A percentile compares a stretch with the other conserved stretches of the same genome.
phyloP scores from a whole-genome alignment of 1,139 yeast species.

The Sugiyamaella novakii region DNA sequence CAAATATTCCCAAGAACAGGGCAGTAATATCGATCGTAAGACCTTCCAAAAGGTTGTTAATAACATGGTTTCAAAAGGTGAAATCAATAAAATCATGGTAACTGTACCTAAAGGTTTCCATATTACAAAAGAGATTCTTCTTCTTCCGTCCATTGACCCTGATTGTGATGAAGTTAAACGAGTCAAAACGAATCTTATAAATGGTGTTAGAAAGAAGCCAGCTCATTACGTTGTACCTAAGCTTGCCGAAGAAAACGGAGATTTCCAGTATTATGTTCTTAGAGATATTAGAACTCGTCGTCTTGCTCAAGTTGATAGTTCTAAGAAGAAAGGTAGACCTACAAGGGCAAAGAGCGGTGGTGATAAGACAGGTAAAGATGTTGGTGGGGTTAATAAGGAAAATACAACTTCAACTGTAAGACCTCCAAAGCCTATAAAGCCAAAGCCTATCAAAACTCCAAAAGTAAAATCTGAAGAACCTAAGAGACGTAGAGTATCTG shows the following conservation, averaged over 20 bases:
- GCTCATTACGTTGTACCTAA: not conserved
- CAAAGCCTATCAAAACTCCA: not conserved
- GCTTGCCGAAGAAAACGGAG: constrained; percentile 19
- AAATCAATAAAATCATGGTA: constrained; percentile 30
- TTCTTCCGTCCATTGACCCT: constrained; percentile 27
- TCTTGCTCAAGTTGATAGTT: constrained; percentile 8
- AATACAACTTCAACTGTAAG: not conserved
- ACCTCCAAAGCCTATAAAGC: not conserved
- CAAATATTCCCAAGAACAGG: constrained; percentile 27
- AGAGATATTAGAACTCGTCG: constrained; percentile 10
- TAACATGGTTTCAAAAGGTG: constrained; percentile 28
- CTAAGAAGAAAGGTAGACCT: not conserved
- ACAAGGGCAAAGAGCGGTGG: not conserved
- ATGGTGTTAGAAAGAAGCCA: constrained; percentile 15
- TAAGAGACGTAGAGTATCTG: not conserved
- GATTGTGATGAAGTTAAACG: constrained; percentile 31
- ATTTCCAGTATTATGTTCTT: constrained; percentile 10
- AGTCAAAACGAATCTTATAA: constrained; percentile 27
- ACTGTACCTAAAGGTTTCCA: constrained; percentile 27
- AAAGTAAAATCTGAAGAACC: not conserved
- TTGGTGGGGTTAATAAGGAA: not conserved
- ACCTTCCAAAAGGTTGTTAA: constrained; percentile 34
- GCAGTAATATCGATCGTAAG: constrained; percentile 40
- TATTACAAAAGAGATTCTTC: constrained; percentile 28
- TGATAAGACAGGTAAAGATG: not conserved